Base-by-base conservation (phyloP, 306 rosid species). In the Myrica gale region DNA sequence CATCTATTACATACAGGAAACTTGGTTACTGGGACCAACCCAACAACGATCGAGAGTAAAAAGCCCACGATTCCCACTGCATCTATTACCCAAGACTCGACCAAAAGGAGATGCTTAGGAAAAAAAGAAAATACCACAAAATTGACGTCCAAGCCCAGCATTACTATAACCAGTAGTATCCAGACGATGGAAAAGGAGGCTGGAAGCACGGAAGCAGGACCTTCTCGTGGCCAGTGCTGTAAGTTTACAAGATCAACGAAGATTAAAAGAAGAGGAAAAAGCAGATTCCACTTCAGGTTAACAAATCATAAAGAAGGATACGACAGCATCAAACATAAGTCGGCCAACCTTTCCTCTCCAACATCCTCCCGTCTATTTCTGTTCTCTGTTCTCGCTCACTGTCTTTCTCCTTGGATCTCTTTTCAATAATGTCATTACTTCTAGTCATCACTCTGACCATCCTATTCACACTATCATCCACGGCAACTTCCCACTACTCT, bases 401-500 rank as follows among this genome's bases (percentile, higher is more conserved):
- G n/a, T 21, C 75, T 15, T 42, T 21, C 54, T 6, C 78, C 45
- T 62, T 23, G 37, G 37, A 32, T 32, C 37, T 32, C 37, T 75
- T 68, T 76, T 78, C 52, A 47, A 20, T 44, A 81, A 89, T 91
- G 93, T 75, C 84, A 76, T 77, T 82, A 15, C 7, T 79, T 1
- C 72, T 69, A 5, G 26, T 71, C 78, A 60, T 11, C 37, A n/a
- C 50, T 23, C 77, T 80, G 44, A 0, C 73, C 57, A 68, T 80
- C 63, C 81, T 74, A 46, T 61, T 87, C 83, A 71, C 83, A 7
- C 84, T 86, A 21, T 71, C 84, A 10, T 77, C 87, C 1, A 69
- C 77, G 0, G 86, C 73, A 43, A 63, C 86, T 7, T 83, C 97
- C 16, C 98, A 91, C 76, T 84, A 52, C 69, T 82, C 87, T 2